Base-by-base conservation (phyloP, 768 basidiomycete genomes). In the Termitomyces sp. region DNA sequence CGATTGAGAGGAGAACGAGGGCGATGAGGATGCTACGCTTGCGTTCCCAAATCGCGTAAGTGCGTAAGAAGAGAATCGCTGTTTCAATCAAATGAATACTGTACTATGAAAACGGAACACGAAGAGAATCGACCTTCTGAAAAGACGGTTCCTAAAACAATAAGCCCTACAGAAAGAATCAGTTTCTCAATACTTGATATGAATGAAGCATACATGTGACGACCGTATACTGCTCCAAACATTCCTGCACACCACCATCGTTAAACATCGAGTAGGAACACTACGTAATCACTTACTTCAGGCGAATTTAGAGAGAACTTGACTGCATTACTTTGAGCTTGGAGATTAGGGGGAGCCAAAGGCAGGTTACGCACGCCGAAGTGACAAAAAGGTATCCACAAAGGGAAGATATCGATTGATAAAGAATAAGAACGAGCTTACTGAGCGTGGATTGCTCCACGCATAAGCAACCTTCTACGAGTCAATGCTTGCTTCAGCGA, bases 21-120 rank as follows among this genome's bases (percentile, higher is more conserved):
- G 69, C 66, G 16, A 73, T 54, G 10, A 73, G 60, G 6, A 77
- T 67, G 10, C 65, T 50, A 9, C 70, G 74, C 53, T 66, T 71
- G 18, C 76, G 65, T 59, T 73, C 73, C 75, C 75, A 79, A 24
- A 79, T 70, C 4, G 77, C 78, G 54, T 77, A 76, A 9, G 77
- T 78, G 6, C 77, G 75, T 6, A 79, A 58, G 63, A 75, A 69
- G 10, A 79, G 68, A 32, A 78, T 75, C 6, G 64, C 74, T 78
- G 53, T 8, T 30, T n/a, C 10, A 12, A 30, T 10, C 24, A 14
- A 30, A 53, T 30, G 22, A 42, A 2, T 5, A 42, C 9, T n/a
- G 18, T 38, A 10, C 6, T 51, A 10, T 18, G 2, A 7, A 26
- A 28, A 18, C 20, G 6, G 13, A n/a, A 24, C 12, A 26, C 2